Conservation (phyloP, 139 green algal genomes). For the Marvania coccoides region DNA sequence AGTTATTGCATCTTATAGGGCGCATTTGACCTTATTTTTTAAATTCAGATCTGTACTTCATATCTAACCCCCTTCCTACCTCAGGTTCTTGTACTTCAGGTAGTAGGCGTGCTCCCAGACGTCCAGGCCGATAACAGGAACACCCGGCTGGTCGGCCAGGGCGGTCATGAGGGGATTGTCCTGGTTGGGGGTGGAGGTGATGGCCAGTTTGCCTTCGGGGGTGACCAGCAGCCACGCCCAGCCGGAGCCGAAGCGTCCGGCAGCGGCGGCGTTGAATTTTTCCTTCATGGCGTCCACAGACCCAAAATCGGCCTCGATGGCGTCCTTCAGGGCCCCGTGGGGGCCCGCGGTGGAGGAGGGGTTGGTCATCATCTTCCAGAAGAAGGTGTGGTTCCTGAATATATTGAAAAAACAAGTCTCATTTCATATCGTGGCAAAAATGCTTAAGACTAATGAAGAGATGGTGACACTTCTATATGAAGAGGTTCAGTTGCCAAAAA, state of each 20-base stretch:
- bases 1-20: no score
- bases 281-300: slow-evolving; percentile 67
- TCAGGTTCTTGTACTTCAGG: slow-evolving; percentile 24
- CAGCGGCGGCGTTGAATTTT: slow-evolving; percentile 72
- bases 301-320: slow-evolving; percentile 58
- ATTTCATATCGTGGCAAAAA: no score
- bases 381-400: slow-evolving; percentile 63
- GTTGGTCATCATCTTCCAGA: slow-evolving; percentile 51
- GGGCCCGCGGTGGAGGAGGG: slow-evolving; percentile 33
- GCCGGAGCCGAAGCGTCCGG: slow-evolving; percentile 66
- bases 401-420: no score
- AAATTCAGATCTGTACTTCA: no score
- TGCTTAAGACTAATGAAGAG: no score
- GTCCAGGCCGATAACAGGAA: slow-evolving; percentile 51
- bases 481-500: no score
- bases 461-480: no score
- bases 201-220: slow-evolving; percentile 51
- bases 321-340: slow-evolving; percentile 43
- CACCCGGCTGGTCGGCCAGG: neutral
- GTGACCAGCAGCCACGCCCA: slow-evolving; percentile 75
- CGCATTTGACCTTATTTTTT: no score
- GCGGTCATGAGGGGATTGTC: slow-evolving; percentile 28
- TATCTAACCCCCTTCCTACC: no score
- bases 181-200: slow-evolving; percentile 74
- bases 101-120: slow-evolving; percentile 52